These are phyloP conservation scores for Saccharomycopsis hybrid DNA, from an alignment of 1,139 yeast species.

Conservation along the genomic window DNA sequence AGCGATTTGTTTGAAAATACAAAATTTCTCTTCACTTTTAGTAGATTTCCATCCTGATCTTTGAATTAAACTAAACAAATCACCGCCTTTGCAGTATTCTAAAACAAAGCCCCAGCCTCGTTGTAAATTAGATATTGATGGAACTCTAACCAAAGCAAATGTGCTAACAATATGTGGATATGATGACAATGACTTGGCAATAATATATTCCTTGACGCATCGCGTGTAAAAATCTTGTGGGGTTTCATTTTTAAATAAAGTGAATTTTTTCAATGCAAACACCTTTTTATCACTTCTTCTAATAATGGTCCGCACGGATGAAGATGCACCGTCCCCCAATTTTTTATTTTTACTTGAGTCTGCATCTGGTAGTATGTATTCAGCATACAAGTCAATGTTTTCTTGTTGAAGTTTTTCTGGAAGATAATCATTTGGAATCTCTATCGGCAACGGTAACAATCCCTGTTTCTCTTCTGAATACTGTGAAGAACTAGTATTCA, in stretches of 20 bases:
- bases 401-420: slow-evolving; percentile 50
- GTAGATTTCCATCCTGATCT: slow-evolving; percentile 42
- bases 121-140: slow-evolving; percentile 45
- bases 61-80: slow-evolving; percentile 55
- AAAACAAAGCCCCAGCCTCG: slow-evolving; percentile 76
- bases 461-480: slow-evolving; percentile 31
- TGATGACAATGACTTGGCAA: slow-evolving; percentile 45
- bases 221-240: slow-evolving; percentile 63
- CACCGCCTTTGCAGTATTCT: slow-evolving; percentile 67
- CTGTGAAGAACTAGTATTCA: slow-evolving; percentile 1
- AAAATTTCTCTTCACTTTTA: slow-evolving; percentile 45
- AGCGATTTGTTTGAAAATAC: slow-evolving; percentile 41
- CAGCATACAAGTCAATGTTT: slow-evolving; percentile 49
- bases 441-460: slow-evolving; percentile 56
- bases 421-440: slow-evolving; percentile 59
- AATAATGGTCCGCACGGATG: slow-evolving; percentile 52
- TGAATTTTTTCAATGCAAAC: slow-evolving; percentile 60
- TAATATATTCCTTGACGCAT: slow-evolving; percentile 55
- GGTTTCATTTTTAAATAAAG: slow-evolving; percentile 51
- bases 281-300: slow-evolving; percentile 37
- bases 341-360: slow-evolving; percentile 33
- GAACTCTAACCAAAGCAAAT: slow-evolving; percentile 49
- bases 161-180: slow-evolving; percentile 57
- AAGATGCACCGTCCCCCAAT: slow-evolving; percentile 69
- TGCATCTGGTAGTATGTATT: slow-evolving; percentile 47